A percentile compares a stretch with the other conserved stretches of the same genome.
Conservation (phyloP, 306 rosid species). For the Sicyos edulis region DNA sequence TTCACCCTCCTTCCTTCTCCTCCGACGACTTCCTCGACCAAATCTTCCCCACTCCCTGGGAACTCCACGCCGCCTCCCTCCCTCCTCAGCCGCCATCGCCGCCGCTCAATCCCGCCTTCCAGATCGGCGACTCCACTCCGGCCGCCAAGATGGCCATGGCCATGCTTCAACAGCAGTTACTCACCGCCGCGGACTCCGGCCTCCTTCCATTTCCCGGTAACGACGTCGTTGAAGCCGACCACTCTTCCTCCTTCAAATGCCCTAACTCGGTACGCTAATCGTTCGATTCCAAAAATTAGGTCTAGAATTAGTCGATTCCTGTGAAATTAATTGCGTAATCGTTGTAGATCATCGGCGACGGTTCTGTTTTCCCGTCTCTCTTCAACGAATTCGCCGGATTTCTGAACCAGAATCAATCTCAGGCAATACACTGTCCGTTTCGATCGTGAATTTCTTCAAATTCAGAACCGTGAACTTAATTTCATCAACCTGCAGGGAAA, state of each 20-base stretch:
- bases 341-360: slow-evolving; percentile 32
- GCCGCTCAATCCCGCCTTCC: slow-evolving; percentile 24
- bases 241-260: slow-evolving; percentile 39
- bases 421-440: slow-evolving; percentile 26
- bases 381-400: slow-evolving; percentile 49
- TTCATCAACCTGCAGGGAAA: slow-evolving; percentile 20
- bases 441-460: neutral
- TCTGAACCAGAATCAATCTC: slow-evolving; percentile 41
- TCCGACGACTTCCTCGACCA: slow-evolving; percentile 58
- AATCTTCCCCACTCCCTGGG: slow-evolving; percentile 48
- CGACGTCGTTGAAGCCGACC: slow-evolving; percentile 35
- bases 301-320: neutral
- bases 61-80: slow-evolving; percentile 31
- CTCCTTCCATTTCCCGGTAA: slow-evolving; percentile 36
- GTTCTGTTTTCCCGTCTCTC: slow-evolving; percentile 40
- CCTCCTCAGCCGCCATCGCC: neutral
- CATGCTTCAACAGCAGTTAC: slow-evolving; percentile 54
- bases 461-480: neutral
- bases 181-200: slow-evolving; percentile 26
- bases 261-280: slow-evolving; percentile 28
- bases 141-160: slow-evolving; percentile 28
- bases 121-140: slow-evolving; percentile 30
- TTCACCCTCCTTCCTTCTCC: slow-evolving; percentile 30
- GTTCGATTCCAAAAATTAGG: neutral
- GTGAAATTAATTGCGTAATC: neutral